Conservation (phyloP, 1,284 basidiomycete species). For the Sutorius eximius region DNA sequence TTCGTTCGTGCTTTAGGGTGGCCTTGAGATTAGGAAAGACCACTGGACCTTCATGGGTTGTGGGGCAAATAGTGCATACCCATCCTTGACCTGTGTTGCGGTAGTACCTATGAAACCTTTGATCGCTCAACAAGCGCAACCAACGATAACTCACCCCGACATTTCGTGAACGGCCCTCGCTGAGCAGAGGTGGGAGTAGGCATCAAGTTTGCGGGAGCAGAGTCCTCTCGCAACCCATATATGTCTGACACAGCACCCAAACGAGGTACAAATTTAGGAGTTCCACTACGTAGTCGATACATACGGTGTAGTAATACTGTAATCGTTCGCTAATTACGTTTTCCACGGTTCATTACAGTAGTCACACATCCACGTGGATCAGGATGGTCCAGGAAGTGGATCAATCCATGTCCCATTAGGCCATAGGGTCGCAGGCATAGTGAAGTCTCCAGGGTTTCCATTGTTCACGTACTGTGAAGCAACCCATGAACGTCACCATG, state of each 20-base stretch:
- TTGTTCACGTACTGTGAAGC: conserved; percentile 50
- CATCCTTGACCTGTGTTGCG: conserved; percentile 24
- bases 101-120: neutral
- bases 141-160: conserved; percentile 20
- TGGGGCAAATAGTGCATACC: conserved; percentile 22
- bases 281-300: neutral
- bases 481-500: conserved; percentile 2
- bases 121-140: neutral
- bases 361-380: conserved; percentile 7
- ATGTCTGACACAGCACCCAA: conserved; percentile 20
- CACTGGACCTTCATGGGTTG: conserved; percentile 9
- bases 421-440: conserved; percentile 74
- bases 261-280: conserved; percentile 12
- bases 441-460: conserved; percentile 73
- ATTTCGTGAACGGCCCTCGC: conserved; percentile 22
- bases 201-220: conserved; percentile 19
- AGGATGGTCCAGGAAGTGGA: conserved; percentile 67
- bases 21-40: conserved; percentile 18
- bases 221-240: conserved; percentile 20
- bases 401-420: conserved; percentile 82
- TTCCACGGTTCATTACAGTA: neutral
- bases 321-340: neutral
- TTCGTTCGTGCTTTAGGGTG: conserved; percentile 25
- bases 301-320: neutral
- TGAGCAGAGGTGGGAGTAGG: conserved; percentile 21